These are phyloP conservation scores for Hemileccinum impolitum DNA, from an alignment of 768 basidiomycete species.

Conservation along the genomic window DNA sequence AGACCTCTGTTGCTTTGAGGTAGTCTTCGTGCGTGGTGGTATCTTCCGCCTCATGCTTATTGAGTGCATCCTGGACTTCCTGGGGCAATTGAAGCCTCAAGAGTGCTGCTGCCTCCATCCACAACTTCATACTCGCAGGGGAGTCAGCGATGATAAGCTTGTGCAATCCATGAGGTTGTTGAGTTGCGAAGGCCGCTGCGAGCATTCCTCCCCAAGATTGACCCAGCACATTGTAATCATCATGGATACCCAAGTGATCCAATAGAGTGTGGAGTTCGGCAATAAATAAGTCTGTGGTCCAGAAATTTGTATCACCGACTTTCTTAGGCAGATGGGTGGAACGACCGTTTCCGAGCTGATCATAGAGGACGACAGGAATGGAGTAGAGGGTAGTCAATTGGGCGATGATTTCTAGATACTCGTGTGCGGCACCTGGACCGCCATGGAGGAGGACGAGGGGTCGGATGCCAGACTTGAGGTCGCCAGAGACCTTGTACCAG, in stretches of 20 bases:
- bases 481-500: constrained; percentile 50
- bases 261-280: constrained; percentile 49
- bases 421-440: constrained; percentile 47
- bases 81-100: constrained; percentile 38
- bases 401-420: constrained; percentile 38
- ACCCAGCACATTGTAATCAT: constrained; percentile 41
- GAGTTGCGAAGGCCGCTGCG: constrained; percentile 31
- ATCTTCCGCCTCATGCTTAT: constrained; percentile 43
- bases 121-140: constrained; percentile 44
- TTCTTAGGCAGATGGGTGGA: constrained; percentile 55
- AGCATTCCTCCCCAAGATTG: constrained; percentile 48
- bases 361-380: constrained; percentile 53
- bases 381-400: constrained; percentile 34
- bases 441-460: constrained; percentile 54
- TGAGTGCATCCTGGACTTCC: constrained; percentile 37
- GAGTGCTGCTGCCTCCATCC: constrained; percentile 32
- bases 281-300: constrained; percentile 49
- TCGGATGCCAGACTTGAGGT: constrained; percentile 33
- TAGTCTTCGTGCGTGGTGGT: constrained; percentile 46
- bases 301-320: constrained; percentile 40
- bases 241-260: constrained; percentile 41
- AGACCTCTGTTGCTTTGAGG: constrained; percentile 38
- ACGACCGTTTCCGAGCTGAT: constrained; percentile 52
- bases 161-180: constrained; percentile 43
- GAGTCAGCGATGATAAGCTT: constrained; percentile 45